A percentile compares a stretch with the other conserved stretches of the same genome.
Evolutionary conservation across 306 rosid species (phyloP).

Genomic region (Cicer pinnatifidum): DNA sequence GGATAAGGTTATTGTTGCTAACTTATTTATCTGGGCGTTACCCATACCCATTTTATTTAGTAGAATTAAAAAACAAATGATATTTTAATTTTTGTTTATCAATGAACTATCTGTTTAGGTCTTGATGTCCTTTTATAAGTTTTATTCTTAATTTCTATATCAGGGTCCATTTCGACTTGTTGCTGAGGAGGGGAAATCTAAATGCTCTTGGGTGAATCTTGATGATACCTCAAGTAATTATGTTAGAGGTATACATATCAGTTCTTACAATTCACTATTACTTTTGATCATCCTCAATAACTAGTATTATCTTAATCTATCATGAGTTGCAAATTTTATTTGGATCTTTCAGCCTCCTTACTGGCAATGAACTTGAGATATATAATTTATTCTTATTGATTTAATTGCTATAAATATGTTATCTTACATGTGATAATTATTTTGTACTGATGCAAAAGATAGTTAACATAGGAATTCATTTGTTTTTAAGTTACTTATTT

Average conservation of each 20-base stretch:
- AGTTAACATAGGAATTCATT: conserved; percentile 15
- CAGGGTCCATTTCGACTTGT: conserved; percentile 97
- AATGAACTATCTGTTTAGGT: conserved; percentile 6
- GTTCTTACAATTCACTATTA: conserved; percentile 35
- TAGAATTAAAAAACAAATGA: conserved; percentile 1
- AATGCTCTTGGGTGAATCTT: conserved; percentile 97
- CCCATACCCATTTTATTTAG: neutral
- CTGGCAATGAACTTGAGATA: conserved; percentile 5
- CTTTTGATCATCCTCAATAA: conserved; percentile 22
- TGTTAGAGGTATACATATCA: conserved; percentile 69
- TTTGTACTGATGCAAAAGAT: conserved; percentile 2
- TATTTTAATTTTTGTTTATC: conserved; percentile 11
- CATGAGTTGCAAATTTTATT: conserved; percentile 29
- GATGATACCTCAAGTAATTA: conserved; percentile 86
- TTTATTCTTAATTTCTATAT: conserved; percentile 23
- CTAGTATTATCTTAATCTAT: conserved; percentile 4
- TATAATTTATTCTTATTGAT: conserved; percentile 5
- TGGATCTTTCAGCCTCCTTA: conserved; percentile 21
- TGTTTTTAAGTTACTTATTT: conserved; percentile 22
- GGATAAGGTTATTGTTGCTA: conserved; percentile 18
- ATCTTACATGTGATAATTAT: conserved; percentile 9
- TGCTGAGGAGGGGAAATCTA: conserved; percentile 96
- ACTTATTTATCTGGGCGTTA: neutral
- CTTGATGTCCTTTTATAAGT: conserved; percentile 26
- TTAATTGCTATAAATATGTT: conserved; percentile 16